These are phyloP conservation scores for Parmelia sp. DNA, from an alignment of 495 filamentous ascomycete species.

Conservation along the genomic window DNA sequence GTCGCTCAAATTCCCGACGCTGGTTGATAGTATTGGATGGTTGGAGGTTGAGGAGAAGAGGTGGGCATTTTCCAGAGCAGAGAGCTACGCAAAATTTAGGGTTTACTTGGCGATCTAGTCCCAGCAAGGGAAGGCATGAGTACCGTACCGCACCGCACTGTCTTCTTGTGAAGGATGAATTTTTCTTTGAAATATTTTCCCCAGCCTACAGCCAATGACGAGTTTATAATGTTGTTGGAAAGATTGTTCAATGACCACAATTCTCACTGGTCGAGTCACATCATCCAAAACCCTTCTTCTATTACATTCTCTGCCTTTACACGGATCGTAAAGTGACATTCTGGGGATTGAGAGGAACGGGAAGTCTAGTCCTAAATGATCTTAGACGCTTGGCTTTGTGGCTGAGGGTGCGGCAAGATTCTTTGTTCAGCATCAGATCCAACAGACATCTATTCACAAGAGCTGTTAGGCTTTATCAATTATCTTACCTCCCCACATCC, in stretches of 20 bases:
- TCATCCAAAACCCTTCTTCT: not conserved
- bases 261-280: not conserved
- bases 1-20: slow-evolving; percentile 20
- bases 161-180: too few species aligned
- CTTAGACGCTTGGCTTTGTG: not conserved
- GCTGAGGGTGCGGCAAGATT: not conserved
- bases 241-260: not conserved
- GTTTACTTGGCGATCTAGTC: slow-evolving; percentile 14
- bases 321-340: not conserved
- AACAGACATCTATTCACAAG: not conserved
- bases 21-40: slow-evolving; percentile 9
- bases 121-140: slow-evolving; percentile 1
- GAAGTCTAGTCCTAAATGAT: not conserved
- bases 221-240: not conserved
- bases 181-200: too few species aligned
- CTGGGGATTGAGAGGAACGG: not conserved
- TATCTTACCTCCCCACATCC: too few species aligned
- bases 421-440: too few species aligned
- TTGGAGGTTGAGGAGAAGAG: slow-evolving; percentile 16
- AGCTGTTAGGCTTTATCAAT: too few species aligned
- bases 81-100: slow-evolving; percentile 25
- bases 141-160: too few species aligned
- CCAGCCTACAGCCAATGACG: too few species aligned
- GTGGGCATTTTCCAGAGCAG: slow-evolving; percentile 18
- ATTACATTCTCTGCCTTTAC: not conserved